Conservation (phyloP, 169 alveolate genomes). For the Eimeria sp. region DNA sequence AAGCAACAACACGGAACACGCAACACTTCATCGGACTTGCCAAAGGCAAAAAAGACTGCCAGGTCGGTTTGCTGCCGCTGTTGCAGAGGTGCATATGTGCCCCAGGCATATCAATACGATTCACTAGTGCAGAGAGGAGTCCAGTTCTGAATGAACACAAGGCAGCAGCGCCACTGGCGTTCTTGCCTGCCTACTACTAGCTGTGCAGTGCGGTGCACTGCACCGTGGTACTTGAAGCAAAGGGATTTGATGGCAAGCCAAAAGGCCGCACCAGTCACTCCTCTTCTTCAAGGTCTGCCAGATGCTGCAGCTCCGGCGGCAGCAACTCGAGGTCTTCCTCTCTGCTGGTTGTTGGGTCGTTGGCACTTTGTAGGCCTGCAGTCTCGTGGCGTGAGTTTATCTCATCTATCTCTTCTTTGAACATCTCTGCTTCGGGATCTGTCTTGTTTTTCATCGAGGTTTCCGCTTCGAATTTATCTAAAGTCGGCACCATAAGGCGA, state of each 20-base stretch:
- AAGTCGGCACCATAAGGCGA: constrained; percentile 83
- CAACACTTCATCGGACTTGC: not conserved
- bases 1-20: no score
- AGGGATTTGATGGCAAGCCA: not conserved
- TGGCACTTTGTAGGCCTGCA: not conserved
- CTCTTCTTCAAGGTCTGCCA: constrained; percentile 60
- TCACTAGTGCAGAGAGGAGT: not conserved
- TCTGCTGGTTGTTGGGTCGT: not conserved
- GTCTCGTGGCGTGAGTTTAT: not conserved
- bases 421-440: not conserved
- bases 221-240: no score
- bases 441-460: not conserved
- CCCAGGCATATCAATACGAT: not conserved
- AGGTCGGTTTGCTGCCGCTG: not conserved
- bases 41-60: not conserved
- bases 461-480: constrained; percentile 40
- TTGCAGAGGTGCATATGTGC: not conserved
- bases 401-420: not conserved
- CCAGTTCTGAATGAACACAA: not conserved
- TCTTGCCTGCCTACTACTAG: not conserved
- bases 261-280: not conserved
- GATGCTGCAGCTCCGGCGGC: constrained; percentile 76
- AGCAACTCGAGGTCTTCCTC: constrained; percentile 46
- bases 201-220: not conserved
- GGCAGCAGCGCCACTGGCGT: not conserved